Base-by-base conservation (phyloP, 805 yeast genomes). In the Candida vartiovaarae region DNA sequence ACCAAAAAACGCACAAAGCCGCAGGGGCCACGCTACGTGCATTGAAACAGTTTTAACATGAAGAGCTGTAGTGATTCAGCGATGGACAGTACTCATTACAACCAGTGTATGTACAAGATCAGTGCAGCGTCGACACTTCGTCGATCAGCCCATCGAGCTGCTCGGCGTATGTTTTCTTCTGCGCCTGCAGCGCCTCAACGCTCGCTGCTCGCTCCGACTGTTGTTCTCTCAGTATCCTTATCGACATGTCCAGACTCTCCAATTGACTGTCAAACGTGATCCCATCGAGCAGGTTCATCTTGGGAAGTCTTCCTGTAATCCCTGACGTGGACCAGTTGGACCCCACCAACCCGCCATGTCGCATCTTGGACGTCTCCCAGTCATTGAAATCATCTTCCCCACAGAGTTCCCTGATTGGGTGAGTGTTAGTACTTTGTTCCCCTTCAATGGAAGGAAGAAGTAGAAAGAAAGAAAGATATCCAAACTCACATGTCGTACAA, bases 401-500 rank as follows among this genome's bases (percentile, higher is more conserved):
- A 1, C 54, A 47, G 9, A 55, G 38, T 34, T 55, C 53, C 5
- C 39, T 37, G 30, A 9, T 5, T 26, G n/a, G 5, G 10, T 15
- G 20, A 15, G 9, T 28, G 30, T 28, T 28, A 28, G 6, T 28
- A 9, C 30, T 7, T 32, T 10, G 20, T 32, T 32, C 32, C 32
- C 34, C 15, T 32, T 3, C 2, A n/a, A 27, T 25, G 38, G 25
- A 26, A 36, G 38, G 11, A 36, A 2, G 11, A 31, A 8, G 5
- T 10, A 25, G 2, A 9, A 24, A 10, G 8, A 20, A 27, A 11
- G 8, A 26, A 27, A 26, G 5, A 36, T 8, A 36, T 15, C n/a
- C 15, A 32, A 6, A 38, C 40, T 23, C 29, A 38, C 40, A 56
- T 59, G 11, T 63, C 64, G 32, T 60, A 61, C 5, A 66, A 36